A percentile compares a stretch with the other conserved stretches of the same genome.
Evolutionary conservation across 768 basidiomycete genomes (phyloP).

Genomic region (Kondoa malvinella): DNA sequence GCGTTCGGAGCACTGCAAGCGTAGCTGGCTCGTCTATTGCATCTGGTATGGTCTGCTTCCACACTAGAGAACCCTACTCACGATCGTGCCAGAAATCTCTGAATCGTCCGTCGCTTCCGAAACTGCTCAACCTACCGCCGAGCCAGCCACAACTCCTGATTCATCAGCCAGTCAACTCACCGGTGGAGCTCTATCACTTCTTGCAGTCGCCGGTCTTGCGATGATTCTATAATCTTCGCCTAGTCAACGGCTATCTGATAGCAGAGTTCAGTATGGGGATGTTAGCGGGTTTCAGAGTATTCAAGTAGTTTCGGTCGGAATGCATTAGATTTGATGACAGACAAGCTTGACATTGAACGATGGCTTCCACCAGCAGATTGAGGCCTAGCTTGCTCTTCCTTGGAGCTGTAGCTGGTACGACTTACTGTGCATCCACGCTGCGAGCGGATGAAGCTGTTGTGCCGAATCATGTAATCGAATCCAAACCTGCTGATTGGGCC

Average conservation of each 20-base stretch:
- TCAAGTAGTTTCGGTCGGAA: neutral
- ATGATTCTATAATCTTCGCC: neutral
- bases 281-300: too few relatives aligned
- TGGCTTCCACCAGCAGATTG: neutral
- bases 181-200: neutral
- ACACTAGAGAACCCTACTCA: too few relatives aligned
- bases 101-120: neutral
- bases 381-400: neutral
- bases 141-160: neutral
- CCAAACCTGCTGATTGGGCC: neutral
- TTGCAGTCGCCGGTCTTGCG: neutral
- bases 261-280: too few relatives aligned
- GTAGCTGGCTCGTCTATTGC: too few relatives aligned
- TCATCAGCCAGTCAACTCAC: neutral
- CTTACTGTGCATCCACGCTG: neutral
- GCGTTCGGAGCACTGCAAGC: too few relatives aligned
- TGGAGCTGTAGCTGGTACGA: neutral
- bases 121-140: neutral
- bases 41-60: too few relatives aligned
- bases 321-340: neutral
- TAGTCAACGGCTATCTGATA: neutral
- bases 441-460: neutral
- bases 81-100: too few relatives aligned
- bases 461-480: neutral
- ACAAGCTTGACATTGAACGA: neutral